phyloP scores from a whole-genome alignment of 2,329 filamentous ascomycete species.

The Coniochaeta sp. region DNA sequence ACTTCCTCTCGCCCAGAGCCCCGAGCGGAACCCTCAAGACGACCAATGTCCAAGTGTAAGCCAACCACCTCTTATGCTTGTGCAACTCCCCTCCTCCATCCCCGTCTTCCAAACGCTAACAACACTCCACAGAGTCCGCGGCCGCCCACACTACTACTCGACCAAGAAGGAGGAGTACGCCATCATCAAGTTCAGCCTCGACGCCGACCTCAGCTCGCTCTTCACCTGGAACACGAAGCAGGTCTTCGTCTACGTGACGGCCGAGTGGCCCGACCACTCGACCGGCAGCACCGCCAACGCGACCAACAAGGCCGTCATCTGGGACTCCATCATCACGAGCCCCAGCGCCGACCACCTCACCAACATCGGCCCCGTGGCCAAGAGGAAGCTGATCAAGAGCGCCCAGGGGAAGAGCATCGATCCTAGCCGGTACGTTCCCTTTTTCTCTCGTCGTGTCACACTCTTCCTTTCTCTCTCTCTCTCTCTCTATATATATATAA shows the following conservation, averaged over 20 bases:
- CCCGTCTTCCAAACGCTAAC: slow-evolving; percentile 5
- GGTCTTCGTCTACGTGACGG: slow-evolving; percentile 92
- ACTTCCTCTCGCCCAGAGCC: slow-evolving; percentile 61
- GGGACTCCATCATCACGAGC: slow-evolving; percentile 88
- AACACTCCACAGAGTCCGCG: slow-evolving; percentile 58
- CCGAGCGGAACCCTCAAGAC: slow-evolving; percentile 55
- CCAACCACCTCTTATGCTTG: background rate
- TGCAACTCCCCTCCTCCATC: background rate
- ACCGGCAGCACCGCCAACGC: slow-evolving; percentile 22
- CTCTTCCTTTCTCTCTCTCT: no score
- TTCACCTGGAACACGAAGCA: slow-evolving; percentile 99
- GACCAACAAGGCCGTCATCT: slow-evolving; percentile 76
- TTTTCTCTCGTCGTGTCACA: background rate
- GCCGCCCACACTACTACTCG: slow-evolving; percentile 93
- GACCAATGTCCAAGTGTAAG: slow-evolving; percentile 80
- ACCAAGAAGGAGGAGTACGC: slow-evolving; percentile 93
- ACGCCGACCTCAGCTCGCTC: slow-evolving; percentile 82
- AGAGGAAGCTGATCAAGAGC: slow-evolving; percentile 56
- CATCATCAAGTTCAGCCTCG: slow-evolving; percentile 85
- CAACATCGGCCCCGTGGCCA: slow-evolving; percentile 51
- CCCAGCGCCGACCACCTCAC: slow-evolving; percentile 55
- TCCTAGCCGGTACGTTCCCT: slow-evolving; percentile 43
- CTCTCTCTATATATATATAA: no score
- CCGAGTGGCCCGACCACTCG: slow-evolving; percentile 53
- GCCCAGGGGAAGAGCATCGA: slow-evolving; percentile 54